A percentile compares a stretch with the other conserved stretches of the same genome.
Evolutionary conservation across 805 yeast genomes (phyloP).

Genomic region (Ogataea thermomethanolica): DNA sequence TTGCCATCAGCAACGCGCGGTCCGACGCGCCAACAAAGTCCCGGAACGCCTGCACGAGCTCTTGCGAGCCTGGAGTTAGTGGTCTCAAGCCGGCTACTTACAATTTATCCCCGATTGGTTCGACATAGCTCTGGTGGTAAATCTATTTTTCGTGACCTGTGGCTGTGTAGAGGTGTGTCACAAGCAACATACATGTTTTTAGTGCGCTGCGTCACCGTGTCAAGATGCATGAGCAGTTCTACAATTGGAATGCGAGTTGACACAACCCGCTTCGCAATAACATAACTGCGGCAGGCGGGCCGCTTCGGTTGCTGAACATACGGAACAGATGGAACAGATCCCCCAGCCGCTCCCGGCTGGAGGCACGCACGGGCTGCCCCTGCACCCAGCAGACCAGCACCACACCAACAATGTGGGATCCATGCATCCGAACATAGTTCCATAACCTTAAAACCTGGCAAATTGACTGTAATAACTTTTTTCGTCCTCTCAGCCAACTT

Average conservation of each 20-base stretch:
- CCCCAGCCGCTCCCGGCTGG: not conserved
- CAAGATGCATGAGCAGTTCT: no score
- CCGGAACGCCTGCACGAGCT: constrained; percentile 45
- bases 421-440: no score
- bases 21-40: constrained; percentile 33
- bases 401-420: not conserved
- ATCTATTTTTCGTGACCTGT: not conserved
- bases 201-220: no score
- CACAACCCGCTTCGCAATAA: no score
- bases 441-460: no score
- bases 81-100: constrained; percentile 16
- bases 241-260: no score
- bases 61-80: constrained; percentile 35
- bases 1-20: constrained; percentile 30
- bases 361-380: not conserved
- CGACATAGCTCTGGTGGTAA: constrained; percentile 44
- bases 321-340: not conserved
- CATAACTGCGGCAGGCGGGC: no score
- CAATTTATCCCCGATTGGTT: constrained; percentile 59
- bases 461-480: no score
- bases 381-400: not conserved
- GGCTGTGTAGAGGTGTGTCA: constrained; percentile 5
- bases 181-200: not conserved
- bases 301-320: no score
- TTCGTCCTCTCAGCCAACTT: not conserved